phyloP scores from a whole-genome alignment of 306 rosid genomes.

The Gillenia trifoliata region DNA sequence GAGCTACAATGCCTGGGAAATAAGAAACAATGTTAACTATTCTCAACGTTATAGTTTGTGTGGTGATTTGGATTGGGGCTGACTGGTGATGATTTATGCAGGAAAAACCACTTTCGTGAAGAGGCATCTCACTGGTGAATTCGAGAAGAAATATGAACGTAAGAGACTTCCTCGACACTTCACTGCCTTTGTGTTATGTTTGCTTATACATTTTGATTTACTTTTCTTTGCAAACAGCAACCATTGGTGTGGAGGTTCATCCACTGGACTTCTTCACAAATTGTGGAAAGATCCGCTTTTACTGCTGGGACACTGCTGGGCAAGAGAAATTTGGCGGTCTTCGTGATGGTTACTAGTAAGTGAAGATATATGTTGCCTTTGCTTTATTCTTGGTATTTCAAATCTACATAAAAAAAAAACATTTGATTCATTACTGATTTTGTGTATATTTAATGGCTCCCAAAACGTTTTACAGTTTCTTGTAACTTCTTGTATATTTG shows the following conservation, averaged over 20 bases:
- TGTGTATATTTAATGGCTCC: not conserved
- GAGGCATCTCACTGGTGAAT: slow-evolving; percentile 74
- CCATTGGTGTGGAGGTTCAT: slow-evolving; percentile 81
- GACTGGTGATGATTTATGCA: slow-evolving; percentile 7
- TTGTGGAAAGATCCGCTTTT: slow-evolving; percentile 60
- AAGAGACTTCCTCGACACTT: not conserved
- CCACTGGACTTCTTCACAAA: slow-evolving; percentile 72
- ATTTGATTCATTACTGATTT: not conserved
- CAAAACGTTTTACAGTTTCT: not conserved
- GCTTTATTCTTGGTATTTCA: not conserved
- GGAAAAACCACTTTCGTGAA: slow-evolving; percentile 80
- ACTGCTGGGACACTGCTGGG: slow-evolving; percentile 89
- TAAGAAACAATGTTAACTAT: not conserved
- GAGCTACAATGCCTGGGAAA: not conserved
- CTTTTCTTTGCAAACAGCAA: slow-evolving; percentile 38
- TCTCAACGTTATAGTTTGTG: not conserved
- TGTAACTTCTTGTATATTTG: not conserved
- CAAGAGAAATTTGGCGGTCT: slow-evolving; percentile 81
- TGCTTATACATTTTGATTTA: not conserved
- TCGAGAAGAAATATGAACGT: slow-evolving; percentile 85
- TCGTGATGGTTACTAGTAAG: slow-evolving; percentile 84
- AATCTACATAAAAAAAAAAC: not conserved
- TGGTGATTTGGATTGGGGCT: not conserved
- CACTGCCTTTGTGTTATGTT: slow-evolving; percentile 2
- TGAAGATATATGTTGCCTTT: not conserved